Conservation (phyloP, 73 alveolate genomes). For the Effrenium voratum region DNA sequence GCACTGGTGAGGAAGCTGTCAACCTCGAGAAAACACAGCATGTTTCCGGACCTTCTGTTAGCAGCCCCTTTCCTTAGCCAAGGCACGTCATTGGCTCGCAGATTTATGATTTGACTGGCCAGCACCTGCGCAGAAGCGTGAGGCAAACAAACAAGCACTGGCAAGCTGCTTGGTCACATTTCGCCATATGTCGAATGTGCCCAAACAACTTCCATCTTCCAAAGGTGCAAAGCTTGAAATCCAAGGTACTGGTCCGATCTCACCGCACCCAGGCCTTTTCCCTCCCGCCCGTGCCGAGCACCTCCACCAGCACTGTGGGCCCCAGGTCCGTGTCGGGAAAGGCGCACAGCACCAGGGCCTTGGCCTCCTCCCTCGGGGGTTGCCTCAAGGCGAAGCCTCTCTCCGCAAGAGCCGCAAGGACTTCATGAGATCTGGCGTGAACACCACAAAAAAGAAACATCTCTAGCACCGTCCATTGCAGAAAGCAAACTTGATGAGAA, state of each 20-base stretch:
- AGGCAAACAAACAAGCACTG: not conserved
- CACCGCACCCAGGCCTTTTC: no score
- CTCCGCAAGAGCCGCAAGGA: no score
- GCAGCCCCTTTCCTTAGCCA: no score
- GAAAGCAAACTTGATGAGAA: not conserved
- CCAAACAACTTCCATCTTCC: not conserved
- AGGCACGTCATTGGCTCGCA: slow-evolving; percentile 49
- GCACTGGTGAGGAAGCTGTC: slow-evolving; percentile 19
- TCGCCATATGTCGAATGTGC: not conserved
- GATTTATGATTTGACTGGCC: slow-evolving; percentile 56
- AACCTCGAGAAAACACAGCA: no score
- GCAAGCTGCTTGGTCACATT: not conserved
- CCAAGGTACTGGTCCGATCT: not conserved
- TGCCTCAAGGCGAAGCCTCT: slow-evolving; percentile 33
- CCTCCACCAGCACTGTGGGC: slow-evolving; percentile 84
- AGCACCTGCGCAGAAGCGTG: not conserved
- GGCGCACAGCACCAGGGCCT: slow-evolving; percentile 37
- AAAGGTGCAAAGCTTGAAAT: not conserved
- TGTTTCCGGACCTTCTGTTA: no score
- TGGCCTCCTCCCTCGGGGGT: slow-evolving; percentile 82
- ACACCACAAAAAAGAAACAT: no score
- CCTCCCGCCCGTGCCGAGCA: no score
- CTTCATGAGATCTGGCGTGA: no score
- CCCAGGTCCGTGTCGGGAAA: slow-evolving; percentile 44
- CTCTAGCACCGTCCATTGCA: no score